A percentile compares a stretch with the other conserved stretches of the same genome.
Evolutionary conservation across 1,284 basidiomycete species (phyloP).

Genomic region (Puccinia polysora): DNA sequence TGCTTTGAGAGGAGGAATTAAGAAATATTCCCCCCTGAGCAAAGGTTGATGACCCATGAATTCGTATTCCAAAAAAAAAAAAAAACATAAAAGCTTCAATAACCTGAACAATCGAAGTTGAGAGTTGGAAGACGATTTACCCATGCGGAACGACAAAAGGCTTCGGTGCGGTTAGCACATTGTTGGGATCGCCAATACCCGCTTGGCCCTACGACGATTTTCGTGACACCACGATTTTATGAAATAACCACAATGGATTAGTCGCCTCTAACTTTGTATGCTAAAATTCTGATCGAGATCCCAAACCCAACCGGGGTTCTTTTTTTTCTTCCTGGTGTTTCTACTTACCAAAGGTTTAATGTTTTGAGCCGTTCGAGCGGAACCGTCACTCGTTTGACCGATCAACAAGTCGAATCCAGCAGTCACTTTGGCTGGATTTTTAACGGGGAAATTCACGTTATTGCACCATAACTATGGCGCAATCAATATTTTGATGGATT

Average conservation of each 20-base stretch:
- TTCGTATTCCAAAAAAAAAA: not conserved
- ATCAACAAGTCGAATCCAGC: constrained; percentile 14
- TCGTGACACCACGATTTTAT: no score
- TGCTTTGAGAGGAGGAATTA: constrained; percentile 14
- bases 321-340: no score
- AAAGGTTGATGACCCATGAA: not conserved
- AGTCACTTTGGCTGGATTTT: not conserved
- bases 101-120: not conserved
- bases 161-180: not conserved
- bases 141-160: constrained; percentile 10
- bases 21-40: constrained; percentile 26
- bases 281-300: not conserved
- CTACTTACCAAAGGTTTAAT: not conserved
- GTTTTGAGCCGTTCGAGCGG: constrained; percentile 16
- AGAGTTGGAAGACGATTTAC: not conserved
- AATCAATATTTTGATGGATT: not conserved
- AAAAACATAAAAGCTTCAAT: not conserved
- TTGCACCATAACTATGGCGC: constrained; percentile 7
- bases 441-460: not conserved
- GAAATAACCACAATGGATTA: no score
- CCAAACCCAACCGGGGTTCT: not conserved
- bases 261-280: no score
- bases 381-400: not conserved
- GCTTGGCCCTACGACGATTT: not conserved
- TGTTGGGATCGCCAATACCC: not conserved